Evolutionary conservation across 805 yeast species (phyloP).

Genomic region (Candida andamanensis): DNA sequence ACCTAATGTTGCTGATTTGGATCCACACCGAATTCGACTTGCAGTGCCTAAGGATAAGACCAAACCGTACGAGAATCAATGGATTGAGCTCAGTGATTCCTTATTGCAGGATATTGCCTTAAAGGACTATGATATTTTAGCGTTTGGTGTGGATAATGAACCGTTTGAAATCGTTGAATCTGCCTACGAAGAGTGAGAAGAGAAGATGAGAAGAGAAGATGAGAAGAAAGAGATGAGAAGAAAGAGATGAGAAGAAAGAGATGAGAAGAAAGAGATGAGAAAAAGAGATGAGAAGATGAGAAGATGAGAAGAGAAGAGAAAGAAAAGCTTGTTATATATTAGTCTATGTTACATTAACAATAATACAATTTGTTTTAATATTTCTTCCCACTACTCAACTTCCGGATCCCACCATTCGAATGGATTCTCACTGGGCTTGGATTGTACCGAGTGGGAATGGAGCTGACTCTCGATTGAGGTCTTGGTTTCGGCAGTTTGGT

Average conservation of each 20-base stretch:
- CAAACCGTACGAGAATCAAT: constrained; percentile 28
- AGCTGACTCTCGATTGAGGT: constrained; percentile 15
- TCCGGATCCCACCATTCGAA: constrained; percentile 21
- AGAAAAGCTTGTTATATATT: no score
- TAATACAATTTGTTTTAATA: constrained; percentile 1
- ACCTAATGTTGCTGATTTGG: no score
- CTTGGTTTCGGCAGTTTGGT: constrained; percentile 14
- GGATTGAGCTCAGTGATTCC: constrained; percentile 29
- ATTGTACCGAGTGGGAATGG: constrained; percentile 12
- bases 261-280: no score
- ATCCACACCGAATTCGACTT: no score
- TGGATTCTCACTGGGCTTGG: constrained; percentile 14
- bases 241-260: no score
- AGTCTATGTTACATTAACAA: background rate
- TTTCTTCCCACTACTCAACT: constrained; percentile 19
- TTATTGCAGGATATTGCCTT: constrained; percentile 25
- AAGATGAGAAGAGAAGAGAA: no score
- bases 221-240: no score
- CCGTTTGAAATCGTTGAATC: constrained; percentile 30
- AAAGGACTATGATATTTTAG: constrained; percentile 37
- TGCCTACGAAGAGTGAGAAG: constrained; percentile 25
- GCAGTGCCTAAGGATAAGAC: constrained; percentile 40
- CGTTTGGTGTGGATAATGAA: constrained; percentile 38
- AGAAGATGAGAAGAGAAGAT: no score
- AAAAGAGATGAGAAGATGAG: no score